A percentile compares a stretch with the other conserved stretches of the same genome.
Conservation (phyloP, 441 rosid species). For the Lepidium campestre region DNA sequence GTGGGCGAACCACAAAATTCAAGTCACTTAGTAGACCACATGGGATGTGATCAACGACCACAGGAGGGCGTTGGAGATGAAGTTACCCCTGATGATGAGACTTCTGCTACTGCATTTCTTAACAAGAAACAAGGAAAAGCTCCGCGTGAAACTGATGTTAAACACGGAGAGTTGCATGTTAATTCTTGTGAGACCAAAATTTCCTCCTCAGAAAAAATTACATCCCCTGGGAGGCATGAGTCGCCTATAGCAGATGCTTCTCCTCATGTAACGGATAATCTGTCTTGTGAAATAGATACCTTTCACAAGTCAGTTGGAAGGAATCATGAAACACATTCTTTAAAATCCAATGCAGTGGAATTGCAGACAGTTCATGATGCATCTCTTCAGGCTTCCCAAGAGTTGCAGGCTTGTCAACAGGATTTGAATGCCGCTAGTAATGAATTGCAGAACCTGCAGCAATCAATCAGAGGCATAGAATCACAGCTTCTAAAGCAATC, state of each 20-base stretch:
- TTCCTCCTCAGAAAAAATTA: slow-evolving; percentile 31
- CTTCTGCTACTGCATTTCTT: slow-evolving; percentile 15
- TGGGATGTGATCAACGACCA: slow-evolving; percentile 29
- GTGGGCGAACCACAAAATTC: slow-evolving; percentile 36
- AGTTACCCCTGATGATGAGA: slow-evolving; percentile 35
- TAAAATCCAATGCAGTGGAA: slow-evolving; percentile 30
- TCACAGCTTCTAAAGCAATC: slow-evolving; percentile 64
- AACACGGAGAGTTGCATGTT: slow-evolving; percentile 27
- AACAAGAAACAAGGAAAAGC: slow-evolving; percentile 12
- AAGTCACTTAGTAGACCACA: slow-evolving; percentile 14
- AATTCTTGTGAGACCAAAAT: slow-evolving; percentile 27
- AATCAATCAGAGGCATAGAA: slow-evolving; percentile 52
- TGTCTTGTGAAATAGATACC: slow-evolving; percentile 29
- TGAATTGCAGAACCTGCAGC: slow-evolving; percentile 57
- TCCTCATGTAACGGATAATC: slow-evolving; percentile 30
- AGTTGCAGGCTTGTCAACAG: slow-evolving; percentile 45
- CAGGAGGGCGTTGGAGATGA: slow-evolving; percentile 31
- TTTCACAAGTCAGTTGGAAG: slow-evolving; percentile 31
- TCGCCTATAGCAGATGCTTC: slow-evolving; percentile 35
- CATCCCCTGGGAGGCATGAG: slow-evolving; percentile 32
- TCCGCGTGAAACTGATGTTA: slow-evolving; percentile 3
- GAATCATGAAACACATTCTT: slow-evolving; percentile 33
- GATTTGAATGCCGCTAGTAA: slow-evolving; percentile 53
- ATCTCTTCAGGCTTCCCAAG: slow-evolving; percentile 40
- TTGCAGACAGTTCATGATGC: slow-evolving; percentile 30